Percentiles rank a stretch among this genome's conserved stretches.
phyloP scores from a whole-genome alignment of 495 filamentous ascomycete species.

The Articulospora tetracladia region DNA sequence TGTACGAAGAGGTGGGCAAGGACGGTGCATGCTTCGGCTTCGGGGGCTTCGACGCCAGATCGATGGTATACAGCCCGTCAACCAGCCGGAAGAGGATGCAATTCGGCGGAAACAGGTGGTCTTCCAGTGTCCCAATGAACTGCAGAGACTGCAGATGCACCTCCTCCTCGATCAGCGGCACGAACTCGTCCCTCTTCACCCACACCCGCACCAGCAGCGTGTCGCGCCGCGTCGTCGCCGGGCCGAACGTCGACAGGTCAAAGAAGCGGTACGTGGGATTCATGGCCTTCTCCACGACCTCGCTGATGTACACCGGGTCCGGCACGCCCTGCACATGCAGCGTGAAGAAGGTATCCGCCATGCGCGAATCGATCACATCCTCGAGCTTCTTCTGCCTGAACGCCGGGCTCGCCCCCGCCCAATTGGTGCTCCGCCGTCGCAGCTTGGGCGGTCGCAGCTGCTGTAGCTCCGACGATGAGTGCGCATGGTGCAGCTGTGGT shows the following conservation, averaged over 20 bases:
- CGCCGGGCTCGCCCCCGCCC: constrained; percentile 62
- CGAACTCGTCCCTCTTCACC: constrained; percentile 63
- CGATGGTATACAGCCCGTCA: constrained; percentile 81
- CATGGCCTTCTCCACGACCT: constrained; percentile 72
- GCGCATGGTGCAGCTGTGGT: constrained; percentile 53
- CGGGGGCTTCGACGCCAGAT: constrained; percentile 38
- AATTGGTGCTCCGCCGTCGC: constrained; percentile 61
- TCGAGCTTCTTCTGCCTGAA: constrained; percentile 73
- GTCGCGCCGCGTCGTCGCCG: constrained; percentile 60
- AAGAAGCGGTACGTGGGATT: constrained; percentile 90
- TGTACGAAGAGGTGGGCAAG: constrained; percentile 74
- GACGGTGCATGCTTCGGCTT: constrained; percentile 40
- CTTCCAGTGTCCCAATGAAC: constrained; percentile 77
- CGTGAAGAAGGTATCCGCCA: constrained; percentile 89
- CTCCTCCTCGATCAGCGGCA: constrained; percentile 66
- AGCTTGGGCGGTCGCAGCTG: constrained; percentile 50
- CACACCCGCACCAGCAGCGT: constrained; percentile 70
- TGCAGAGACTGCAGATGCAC: constrained; percentile 68
- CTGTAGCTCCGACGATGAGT: constrained; percentile 53
- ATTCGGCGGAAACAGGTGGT: constrained; percentile 77
- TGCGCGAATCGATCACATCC: constrained; percentile 61
- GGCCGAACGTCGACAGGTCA: constrained; percentile 67
- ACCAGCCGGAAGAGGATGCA: constrained; percentile 81
- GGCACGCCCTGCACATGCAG: constrained; percentile 63
- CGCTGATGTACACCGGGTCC: constrained; percentile 87